Percentiles rank a stretch among this genome's conserved stretches.
Evolutionary conservation across 2,329 filamentous ascomycete genomes (phyloP).

Genomic region (Bimuria novae-zelandiae): DNA sequence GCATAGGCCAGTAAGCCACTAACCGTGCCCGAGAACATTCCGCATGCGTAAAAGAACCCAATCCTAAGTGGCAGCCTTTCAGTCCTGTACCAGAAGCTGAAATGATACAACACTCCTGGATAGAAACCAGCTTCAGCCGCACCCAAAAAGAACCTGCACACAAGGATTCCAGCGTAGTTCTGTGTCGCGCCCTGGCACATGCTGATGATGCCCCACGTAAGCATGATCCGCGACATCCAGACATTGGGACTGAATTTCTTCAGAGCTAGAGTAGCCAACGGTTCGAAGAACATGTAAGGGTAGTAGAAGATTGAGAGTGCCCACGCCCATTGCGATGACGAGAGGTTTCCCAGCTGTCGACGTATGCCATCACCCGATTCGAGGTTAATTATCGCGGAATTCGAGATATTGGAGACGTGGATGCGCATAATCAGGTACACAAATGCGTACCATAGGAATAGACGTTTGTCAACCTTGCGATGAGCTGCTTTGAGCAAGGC

Average conservation of each 20-base stretch:
- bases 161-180: conserved; percentile 49
- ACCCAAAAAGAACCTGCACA: conserved; percentile 48
- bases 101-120: conserved; percentile 52
- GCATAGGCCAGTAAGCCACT: conserved; percentile 60
- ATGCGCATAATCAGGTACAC: conserved; percentile 39
- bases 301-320: conserved; percentile 42
- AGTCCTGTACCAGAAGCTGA: conserved; percentile 64
- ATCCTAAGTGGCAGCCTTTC: conserved; percentile 60
- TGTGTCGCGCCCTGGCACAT: conserved; percentile 54
- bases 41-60: conserved; percentile 61
- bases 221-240: conserved; percentile 30
- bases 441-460: conserved; percentile 40
- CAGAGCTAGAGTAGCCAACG: conserved; percentile 26
- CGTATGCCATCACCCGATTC: conserved; percentile 40
- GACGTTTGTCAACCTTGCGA: conserved; percentile 39
- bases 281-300: conserved; percentile 40
- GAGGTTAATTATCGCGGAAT: conserved; percentile 43
- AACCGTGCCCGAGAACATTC: conserved; percentile 61
- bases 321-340: conserved; percentile 40
- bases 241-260: conserved; percentile 27
- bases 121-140: conserved; percentile 36
- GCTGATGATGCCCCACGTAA: conserved; percentile 36
- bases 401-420: conserved; percentile 39
- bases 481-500: conserved; percentile 22
- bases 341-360: conserved; percentile 38